Conservation (phyloP, 331 rosid genomes). For the Spiraea crenata region DNA sequence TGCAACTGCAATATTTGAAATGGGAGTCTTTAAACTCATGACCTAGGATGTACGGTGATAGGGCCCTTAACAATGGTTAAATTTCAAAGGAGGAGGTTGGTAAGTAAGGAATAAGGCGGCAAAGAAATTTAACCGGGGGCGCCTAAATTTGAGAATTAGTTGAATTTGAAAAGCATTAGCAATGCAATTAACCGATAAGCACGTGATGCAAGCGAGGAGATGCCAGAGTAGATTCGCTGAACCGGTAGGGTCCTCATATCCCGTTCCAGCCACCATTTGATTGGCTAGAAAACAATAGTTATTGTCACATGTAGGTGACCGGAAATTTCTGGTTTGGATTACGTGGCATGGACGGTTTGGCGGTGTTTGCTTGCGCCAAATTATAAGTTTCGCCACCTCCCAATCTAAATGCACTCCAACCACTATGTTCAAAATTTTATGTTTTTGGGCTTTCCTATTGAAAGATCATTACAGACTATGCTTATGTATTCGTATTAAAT, state of each 20-base stretch:
- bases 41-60: too few relatives aligned
- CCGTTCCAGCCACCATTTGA: not conserved
- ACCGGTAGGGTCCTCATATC: not conserved
- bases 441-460: too few relatives aligned
- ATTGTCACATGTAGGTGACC: slow-evolving; percentile 13
- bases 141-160: not conserved
- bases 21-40: too few relatives aligned
- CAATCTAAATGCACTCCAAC: too few relatives aligned
- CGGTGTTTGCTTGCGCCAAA: slow-evolving; percentile 1
- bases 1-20: too few relatives aligned
- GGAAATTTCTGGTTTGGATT: slow-evolving; percentile 18
- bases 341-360: slow-evolving; percentile 15
- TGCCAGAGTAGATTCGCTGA: not conserved
- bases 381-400: too few relatives aligned
- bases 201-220: slow-evolving; percentile 16
- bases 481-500: too few relatives aligned
- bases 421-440: too few relatives aligned
- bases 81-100: not conserved
- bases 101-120: not conserved
- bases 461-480: too few relatives aligned
- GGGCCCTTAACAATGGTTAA: too few relatives aligned
- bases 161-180: not conserved
- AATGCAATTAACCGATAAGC: not conserved
- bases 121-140: not conserved
- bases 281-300: not conserved